Percentiles rank a stretch among this genome's conserved stretches.
phyloP scores from a whole-genome alignment of 345 rosid species.

The Corchorus capsularis region DNA sequence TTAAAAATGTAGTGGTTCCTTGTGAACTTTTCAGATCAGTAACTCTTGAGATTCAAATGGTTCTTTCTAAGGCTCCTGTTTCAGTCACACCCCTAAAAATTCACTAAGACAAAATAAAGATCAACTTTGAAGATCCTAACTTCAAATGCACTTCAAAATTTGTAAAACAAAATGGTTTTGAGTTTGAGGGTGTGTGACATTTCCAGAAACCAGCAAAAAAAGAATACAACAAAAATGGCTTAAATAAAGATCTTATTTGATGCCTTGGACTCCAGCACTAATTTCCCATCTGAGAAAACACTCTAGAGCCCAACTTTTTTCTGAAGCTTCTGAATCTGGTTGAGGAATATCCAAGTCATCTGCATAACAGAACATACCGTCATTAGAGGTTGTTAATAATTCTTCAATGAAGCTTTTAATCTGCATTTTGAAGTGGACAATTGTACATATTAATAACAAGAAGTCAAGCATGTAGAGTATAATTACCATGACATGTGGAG shows the following conservation, averaged over 20 bases:
- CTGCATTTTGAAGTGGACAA: background rate
- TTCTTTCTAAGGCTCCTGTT: conserved; percentile 17
- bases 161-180: conserved; percentile 21
- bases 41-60: conserved; percentile 15
- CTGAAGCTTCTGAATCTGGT: conserved; percentile 77
- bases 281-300: background rate
- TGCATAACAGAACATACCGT: conserved; percentile 39
- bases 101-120: background rate
- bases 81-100: conserved; percentile 19
- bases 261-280: conserved; percentile 2
- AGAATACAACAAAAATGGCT: conserved; percentile 28
- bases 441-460: background rate
- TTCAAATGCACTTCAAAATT: conserved; percentile 20
- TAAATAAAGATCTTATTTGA: conserved; percentile 26
- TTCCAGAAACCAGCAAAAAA: conserved; percentile 23
- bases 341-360: conserved; percentile 99
- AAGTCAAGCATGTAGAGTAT: background rate
- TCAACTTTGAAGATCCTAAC: conserved; percentile 28
- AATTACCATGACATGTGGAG: conserved; percentile 97
- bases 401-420: background rate
- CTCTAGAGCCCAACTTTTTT: conserved; percentile 54
- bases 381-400: background rate
- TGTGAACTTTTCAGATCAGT: background rate
- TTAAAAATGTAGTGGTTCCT: background rate
- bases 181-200: conserved; percentile 18